Conservation (phyloP, 805 yeast genomes). For the Cyberlindnera petersonii region DNA sequence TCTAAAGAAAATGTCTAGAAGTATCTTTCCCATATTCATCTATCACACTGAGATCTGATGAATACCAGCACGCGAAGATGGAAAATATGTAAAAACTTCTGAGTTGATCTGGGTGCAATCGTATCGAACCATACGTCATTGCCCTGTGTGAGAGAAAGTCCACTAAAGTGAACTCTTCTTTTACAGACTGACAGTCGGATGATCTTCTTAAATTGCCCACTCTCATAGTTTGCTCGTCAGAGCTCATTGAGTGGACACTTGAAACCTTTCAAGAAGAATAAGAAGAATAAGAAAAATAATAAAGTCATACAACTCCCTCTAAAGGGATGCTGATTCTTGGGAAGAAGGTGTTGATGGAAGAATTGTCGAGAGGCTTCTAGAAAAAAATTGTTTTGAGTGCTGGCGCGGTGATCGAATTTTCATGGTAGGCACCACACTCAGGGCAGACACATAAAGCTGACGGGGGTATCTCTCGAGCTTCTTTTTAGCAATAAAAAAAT, state of each 20-base stretch:
- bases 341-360: not conserved
- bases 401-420: too few species aligned
- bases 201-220: conserved; percentile 20
- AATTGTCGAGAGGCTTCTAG: conserved; percentile 5
- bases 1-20: conserved; percentile 54
- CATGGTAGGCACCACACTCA: conserved; percentile 6
- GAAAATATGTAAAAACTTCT: conserved; percentile 77
- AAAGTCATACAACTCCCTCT: too few species aligned
- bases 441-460: conserved; percentile 2
- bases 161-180: too few species aligned
- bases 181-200: not conserved
- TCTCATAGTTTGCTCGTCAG: not conserved
- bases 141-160: not conserved
- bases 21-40: conserved; percentile 80
- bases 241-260: conserved; percentile 14
- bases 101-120: conserved; percentile 51
- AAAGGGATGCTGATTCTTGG: too few species aligned
- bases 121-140: conserved; percentile 45
- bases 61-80: conserved; percentile 46
- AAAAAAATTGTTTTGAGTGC: conserved; percentile 2
- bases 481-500: not conserved
- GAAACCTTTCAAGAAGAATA: conserved; percentile 19
- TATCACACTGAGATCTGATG: conserved; percentile 35
- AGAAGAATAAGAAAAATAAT: too few species aligned
- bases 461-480: not conserved